Percentiles rank a stretch among this genome's conserved stretches.
These are phyloP conservation scores for Rostrohypoxylon terebratum DNA, from an alignment of 495 filamentous ascomycete genomes.

Conservation along the genomic window DNA sequence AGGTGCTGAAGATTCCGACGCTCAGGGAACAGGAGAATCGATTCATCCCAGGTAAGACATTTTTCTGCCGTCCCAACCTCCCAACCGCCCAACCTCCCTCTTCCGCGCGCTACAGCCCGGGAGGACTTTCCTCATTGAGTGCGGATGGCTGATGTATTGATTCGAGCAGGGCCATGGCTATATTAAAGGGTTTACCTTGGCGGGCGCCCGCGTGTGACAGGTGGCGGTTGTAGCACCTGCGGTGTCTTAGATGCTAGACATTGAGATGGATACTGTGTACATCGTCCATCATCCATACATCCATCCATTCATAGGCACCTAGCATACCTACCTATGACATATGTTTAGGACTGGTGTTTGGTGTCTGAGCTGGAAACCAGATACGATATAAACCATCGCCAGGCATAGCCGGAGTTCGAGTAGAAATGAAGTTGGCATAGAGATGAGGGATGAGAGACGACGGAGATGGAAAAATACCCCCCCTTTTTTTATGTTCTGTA, in stretches of 20 bases:
- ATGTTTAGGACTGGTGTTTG: neutral
- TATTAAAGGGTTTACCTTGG: conserved; percentile 29
- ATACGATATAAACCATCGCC: neutral
- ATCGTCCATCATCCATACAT: too few species aligned
- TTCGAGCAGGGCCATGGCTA: conserved; percentile 41
- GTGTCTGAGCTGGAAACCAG: neutral
- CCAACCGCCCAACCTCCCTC: too few species aligned
- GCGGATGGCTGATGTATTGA: conserved; percentile 12
- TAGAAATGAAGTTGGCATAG: conserved; percentile 3
- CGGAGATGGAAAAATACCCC: conserved; percentile 12
- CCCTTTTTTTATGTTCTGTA: conserved; percentile 8
- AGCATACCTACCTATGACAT: neutral
- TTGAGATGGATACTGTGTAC: neutral
- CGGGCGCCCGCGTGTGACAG: conserved; percentile 23
- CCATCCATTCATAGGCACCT: too few species aligned
- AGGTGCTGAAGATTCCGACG: conserved; percentile 57
- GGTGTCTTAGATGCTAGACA: neutral
- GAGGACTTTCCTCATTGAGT: conserved; percentile 14
- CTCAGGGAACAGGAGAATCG: conserved; percentile 49
- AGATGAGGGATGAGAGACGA: conserved; percentile 15
- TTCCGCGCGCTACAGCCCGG: neutral
- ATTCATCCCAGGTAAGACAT: conserved; percentile 49
- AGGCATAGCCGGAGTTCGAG: conserved; percentile 1
- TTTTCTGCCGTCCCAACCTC: neutral
- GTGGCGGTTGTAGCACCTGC: conserved; percentile 9